These are phyloP conservation scores for Stentor roeselii DNA, from an alignment of 73 alveolate genomes.

Conservation along the genomic window DNA sequence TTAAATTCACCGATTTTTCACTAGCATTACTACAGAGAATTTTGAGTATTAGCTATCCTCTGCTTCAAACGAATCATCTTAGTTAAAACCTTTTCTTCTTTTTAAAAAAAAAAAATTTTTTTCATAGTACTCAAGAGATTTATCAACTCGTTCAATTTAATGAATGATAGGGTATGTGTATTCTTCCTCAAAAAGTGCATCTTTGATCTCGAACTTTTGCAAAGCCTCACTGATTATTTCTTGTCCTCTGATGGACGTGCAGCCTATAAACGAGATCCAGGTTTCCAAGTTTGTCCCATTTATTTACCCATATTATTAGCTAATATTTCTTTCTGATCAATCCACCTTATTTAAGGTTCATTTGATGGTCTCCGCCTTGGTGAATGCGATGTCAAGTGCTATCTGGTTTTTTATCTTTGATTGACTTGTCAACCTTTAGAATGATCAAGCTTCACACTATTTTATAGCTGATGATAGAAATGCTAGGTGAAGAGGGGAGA, in stretches of 20 bases:
- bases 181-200: background rate
- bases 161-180: background rate
- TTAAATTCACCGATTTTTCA: background rate
- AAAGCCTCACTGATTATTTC: background rate
- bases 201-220: background rate
- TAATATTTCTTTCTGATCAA: too few relatives aligned
- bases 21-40: background rate
- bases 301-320: background rate
- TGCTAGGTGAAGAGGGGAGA: too few relatives aligned
- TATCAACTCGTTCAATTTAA: background rate
- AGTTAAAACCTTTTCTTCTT: background rate
- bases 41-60: background rate
- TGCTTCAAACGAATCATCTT: background rate
- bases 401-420: too few relatives aligned
- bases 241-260: background rate
- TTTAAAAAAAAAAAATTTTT: too few relatives aligned
- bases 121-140: background rate
- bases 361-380: too few relatives aligned
- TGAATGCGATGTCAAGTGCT: too few relatives aligned
- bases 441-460: too few relatives aligned
- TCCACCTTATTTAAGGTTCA: too few relatives aligned
- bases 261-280: background rate
- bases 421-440: too few relatives aligned
- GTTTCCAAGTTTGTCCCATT: background rate
- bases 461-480: too few relatives aligned